phyloP scores from a whole-genome alignment of 148 eudicot genomes.

The Cornus florida region DNA sequence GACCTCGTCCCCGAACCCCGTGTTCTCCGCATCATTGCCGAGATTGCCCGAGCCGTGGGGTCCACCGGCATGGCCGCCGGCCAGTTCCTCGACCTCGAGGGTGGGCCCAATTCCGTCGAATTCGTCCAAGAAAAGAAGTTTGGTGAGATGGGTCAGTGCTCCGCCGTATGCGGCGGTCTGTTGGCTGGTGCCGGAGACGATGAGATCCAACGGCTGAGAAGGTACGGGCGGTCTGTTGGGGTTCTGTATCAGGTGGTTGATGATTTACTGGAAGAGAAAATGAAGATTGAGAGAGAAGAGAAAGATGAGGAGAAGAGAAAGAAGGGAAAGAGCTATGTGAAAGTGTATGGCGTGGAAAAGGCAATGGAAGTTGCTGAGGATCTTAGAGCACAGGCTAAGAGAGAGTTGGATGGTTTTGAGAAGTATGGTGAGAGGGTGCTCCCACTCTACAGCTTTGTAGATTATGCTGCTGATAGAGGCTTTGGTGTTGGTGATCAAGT shows the following conservation, averaged over 20 bases:
- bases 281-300: constrained; percentile 12
- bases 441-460: constrained; percentile 83
- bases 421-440: constrained; percentile 72
- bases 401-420: constrained; percentile 65
- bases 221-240: constrained; percentile 82
- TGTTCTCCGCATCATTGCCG: constrained; percentile 62
- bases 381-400: constrained; percentile 62
- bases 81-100: constrained; percentile 83
- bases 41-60: constrained; percentile 88
- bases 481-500: constrained; percentile 47
- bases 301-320: constrained; percentile 25
- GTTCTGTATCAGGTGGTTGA: constrained; percentile 81
- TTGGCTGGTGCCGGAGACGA: constrained; percentile 81
- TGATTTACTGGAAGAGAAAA: constrained; percentile 55
- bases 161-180: constrained; percentile 85
- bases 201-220: constrained; percentile 70
- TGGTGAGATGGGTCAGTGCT: constrained; percentile 90
- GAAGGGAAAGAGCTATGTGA: constrained; percentile 70
- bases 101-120: constrained; percentile 61
- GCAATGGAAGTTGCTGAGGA: constrained; percentile 85
- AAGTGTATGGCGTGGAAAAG: constrained; percentile 82
- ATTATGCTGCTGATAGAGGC: constrained; percentile 91
- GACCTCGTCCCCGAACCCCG: constrained; percentile 70
- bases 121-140: constrained; percentile 84
- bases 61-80: constrained; percentile 98